phyloP scores from a whole-genome alignment of 768 basidiomycete genomes.

The Mycena capillaripes region DNA sequence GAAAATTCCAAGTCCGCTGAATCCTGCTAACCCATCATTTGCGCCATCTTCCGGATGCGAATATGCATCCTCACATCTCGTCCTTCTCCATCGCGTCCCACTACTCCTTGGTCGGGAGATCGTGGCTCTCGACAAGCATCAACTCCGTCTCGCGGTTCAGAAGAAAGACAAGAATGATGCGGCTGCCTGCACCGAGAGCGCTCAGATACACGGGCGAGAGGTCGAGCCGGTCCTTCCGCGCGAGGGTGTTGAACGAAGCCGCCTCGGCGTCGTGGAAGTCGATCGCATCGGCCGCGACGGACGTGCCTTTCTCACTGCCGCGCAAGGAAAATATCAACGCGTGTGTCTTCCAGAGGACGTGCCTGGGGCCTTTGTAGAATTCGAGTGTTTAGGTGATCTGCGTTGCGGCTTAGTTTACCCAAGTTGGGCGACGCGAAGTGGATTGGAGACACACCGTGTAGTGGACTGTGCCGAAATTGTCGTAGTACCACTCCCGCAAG shows the following conservation, averaged over 20 bases:
- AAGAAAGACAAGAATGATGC: constrained; percentile 23
- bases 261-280: constrained; percentile 26
- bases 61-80: constrained; percentile 34
- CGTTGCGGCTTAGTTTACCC: neutral
- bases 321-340: constrained; percentile 19
- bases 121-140: constrained; percentile 13
- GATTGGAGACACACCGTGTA: constrained; percentile 24
- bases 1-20: too few species aligned
- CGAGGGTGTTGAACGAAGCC: neutral
- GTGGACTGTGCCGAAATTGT: constrained; percentile 33
- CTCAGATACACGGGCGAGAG: neutral
- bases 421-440: neutral
- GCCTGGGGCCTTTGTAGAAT: constrained; percentile 23
- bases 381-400: constrained; percentile 31
- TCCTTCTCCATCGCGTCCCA: constrained; percentile 26
- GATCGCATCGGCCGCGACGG: constrained; percentile 15
- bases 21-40: neutral
- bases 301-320: constrained; percentile 17
- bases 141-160: neutral
- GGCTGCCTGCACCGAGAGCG: neutral
- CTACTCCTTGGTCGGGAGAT: constrained; percentile 19
- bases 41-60: constrained; percentile 16
- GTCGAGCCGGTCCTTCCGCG: neutral
- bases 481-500: constrained; percentile 35
- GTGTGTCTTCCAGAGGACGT: constrained; percentile 29